These are phyloP conservation scores for Emydomyces testavorans DNA, from an alignment of 2,329 filamentous ascomycete genomes.

Conservation along the genomic window DNA sequence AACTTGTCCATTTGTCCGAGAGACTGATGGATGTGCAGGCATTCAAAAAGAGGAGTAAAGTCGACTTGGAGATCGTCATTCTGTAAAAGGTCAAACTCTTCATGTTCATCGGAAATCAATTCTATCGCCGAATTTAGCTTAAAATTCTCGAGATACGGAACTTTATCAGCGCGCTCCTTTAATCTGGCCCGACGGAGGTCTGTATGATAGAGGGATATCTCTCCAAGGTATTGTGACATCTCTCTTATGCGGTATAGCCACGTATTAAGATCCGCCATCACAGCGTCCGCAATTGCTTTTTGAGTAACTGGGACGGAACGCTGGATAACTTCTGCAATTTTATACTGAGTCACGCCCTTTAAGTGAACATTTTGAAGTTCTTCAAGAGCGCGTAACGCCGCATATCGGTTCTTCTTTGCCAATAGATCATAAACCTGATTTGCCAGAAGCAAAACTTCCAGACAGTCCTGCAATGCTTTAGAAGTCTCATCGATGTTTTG, in stretches of 20 bases:
- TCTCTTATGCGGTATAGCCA: conserved; percentile 94
- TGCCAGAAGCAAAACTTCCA: conserved; percentile 82
- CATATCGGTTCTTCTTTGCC: conserved; percentile 88
- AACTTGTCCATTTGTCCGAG: conserved; percentile 88
- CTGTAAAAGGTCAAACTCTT: conserved; percentile 89
- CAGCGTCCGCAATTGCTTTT: conserved; percentile 84
- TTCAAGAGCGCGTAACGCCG: conserved; percentile 81
- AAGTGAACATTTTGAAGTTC: conserved; percentile 94
- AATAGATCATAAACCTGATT: conserved; percentile 91
- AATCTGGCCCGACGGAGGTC: conserved; percentile 74
- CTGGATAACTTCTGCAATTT: conserved; percentile 89
- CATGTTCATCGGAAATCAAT: conserved; percentile 83
- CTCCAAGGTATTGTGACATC: conserved; percentile 88
- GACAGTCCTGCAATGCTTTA: conserved; percentile 74
- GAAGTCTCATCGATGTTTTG: conserved; percentile 94
- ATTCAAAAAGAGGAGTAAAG: conserved; percentile 89
- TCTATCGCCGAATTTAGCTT: conserved; percentile 93
- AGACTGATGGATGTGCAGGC: conserved; percentile 90
- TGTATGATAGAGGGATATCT: conserved; percentile 94
- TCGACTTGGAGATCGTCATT: conserved; percentile 93
- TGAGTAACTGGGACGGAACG: conserved; percentile 89
- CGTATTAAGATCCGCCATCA: conserved; percentile 93
- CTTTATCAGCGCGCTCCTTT: conserved; percentile 66
- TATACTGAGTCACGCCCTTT: conserved; percentile 87
- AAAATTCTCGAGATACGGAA: conserved; percentile 66